These are phyloP conservation scores for Didymosphaeria variabile DNA, from an alignment of 2,329 filamentous ascomycete genomes.

Conservation along the genomic window DNA sequence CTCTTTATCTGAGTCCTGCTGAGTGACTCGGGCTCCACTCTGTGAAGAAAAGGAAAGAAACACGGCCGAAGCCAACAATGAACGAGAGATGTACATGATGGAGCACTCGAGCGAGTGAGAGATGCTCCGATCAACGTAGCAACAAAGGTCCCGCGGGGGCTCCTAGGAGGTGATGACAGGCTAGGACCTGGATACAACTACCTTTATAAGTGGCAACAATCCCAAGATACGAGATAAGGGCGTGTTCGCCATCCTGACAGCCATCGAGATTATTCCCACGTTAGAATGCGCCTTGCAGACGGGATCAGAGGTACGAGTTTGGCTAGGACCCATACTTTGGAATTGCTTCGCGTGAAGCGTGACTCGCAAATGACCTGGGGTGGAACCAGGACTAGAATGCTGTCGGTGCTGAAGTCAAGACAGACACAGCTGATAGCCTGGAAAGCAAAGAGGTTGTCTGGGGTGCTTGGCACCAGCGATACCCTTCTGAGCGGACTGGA, in stretches of 20 bases:
- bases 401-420: conserved; percentile 25
- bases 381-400: conserved; percentile 39
- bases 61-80: conserved; percentile 41
- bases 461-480: conserved; percentile 33
- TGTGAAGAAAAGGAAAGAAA: conserved; percentile 40
- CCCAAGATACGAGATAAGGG: conserved; percentile 23
- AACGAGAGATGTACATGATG: conserved; percentile 46
- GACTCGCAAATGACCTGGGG: conserved; percentile 37
- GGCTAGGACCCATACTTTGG: conserved; percentile 29
- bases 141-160: conserved; percentile 26
- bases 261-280: conserved; percentile 37
- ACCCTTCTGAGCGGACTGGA: conserved; percentile 32
- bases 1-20: conserved; percentile 17
- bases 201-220: conserved; percentile 38
- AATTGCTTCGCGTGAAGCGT: conserved; percentile 40
- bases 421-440: conserved; percentile 22
- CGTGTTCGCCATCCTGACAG: conserved; percentile 32
- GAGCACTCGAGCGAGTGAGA: conserved; percentile 47
- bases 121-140: conserved; percentile 37
- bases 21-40: conserved; percentile 29
- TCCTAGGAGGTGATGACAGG: conserved; percentile 25
- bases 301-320: conserved; percentile 38
- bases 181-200: conserved; percentile 24
- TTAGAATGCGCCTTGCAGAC: conserved; percentile 49
- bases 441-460: conserved; percentile 25